phyloP scores from a whole-genome alignment of 140 eudicot genomes.

The Anethum foeniculum region DNA sequence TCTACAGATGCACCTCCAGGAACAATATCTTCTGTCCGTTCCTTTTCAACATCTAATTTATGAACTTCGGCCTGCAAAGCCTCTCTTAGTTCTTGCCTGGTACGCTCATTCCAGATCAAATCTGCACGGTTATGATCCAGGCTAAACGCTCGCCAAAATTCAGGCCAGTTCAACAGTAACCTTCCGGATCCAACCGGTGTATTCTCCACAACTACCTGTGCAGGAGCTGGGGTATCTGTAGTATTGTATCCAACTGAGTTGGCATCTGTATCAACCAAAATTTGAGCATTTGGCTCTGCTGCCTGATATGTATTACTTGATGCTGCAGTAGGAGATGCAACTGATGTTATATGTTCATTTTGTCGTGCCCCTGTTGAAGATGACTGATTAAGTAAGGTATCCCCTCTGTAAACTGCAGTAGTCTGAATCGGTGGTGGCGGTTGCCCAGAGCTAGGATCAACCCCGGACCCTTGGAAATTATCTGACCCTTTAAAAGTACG shows the following conservation, averaged over 20 bases:
- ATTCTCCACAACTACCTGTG: conserved; percentile 84
- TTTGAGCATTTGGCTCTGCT: conserved; percentile 37
- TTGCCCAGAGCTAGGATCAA: conserved; percentile 28
- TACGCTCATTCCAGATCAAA: conserved; percentile 94
- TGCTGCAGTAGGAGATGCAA: conserved; percentile 36
- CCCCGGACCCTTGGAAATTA: conserved; percentile 23
- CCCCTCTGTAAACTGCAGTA: conserved; percentile 42
- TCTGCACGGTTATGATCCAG: conserved; percentile 99
- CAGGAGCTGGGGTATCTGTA: conserved; percentile 75
- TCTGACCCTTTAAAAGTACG: conserved; percentile 27
- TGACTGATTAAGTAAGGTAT: conserved; percentile 30
- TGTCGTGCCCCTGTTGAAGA: conserved; percentile 21
- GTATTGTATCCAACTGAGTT: conserved; percentile 29
- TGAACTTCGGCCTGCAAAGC: conserved; percentile 96
- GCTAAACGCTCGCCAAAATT: conserved; percentile 95
- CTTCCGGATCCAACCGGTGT: conserved; percentile 92
- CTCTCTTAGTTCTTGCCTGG: conserved; percentile 80
- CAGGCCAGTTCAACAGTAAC: conserved; percentile 86
- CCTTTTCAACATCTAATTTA: conserved; percentile 85
- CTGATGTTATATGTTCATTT: conserved; percentile 32
- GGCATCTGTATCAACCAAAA: conserved; percentile 39
- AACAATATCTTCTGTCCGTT: conserved; percentile 87
- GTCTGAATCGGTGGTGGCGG: conserved; percentile 29
- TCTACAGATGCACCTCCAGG: conserved; percentile 51
- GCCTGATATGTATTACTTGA: conserved; percentile 25